Conservation (phyloP, 169 alveolate genomes). For the Plasmodium vivax region DNA sequence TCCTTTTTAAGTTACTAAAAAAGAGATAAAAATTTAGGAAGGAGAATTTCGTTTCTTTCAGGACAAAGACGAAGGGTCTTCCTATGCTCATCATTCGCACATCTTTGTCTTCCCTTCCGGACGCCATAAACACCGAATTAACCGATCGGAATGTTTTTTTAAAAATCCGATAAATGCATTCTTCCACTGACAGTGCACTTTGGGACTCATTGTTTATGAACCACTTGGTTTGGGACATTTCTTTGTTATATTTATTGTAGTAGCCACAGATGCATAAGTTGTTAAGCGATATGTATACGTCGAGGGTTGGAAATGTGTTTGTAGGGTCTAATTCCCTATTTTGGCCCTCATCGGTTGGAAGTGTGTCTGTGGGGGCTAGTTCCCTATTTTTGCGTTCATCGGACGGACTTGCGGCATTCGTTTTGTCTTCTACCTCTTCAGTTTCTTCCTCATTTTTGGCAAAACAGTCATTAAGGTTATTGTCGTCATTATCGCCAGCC, state of each 20-base stretch:
- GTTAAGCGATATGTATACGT: conserved; percentile 49
- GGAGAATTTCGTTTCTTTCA: conserved; percentile 70
- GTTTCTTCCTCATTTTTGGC: background rate
- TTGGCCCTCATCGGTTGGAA: background rate
- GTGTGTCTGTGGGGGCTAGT: background rate
- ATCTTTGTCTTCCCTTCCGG: conserved; percentile 94
- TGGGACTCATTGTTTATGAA: conserved; percentile 22
- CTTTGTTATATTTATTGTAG: conserved; percentile 71
- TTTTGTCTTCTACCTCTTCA: background rate
- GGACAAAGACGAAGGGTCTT: conserved; percentile 65
- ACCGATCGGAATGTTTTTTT: conserved; percentile 17
- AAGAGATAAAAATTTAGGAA: conserved; percentile 54
- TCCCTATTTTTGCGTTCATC: background rate
- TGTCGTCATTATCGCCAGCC: background rate
- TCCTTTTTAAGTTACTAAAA: conserved; percentile 40
- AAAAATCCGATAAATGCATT: conserved; percentile 61
- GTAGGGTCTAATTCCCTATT: background rate
- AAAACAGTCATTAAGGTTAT: background rate
- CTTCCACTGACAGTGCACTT: conserved; percentile 50
- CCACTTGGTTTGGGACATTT: conserved; percentile 72
- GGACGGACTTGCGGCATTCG: background rate
- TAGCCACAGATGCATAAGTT: conserved; percentile 70
- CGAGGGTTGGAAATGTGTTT: background rate
- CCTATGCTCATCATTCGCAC: conserved; percentile 90
- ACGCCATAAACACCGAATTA: conserved; percentile 72